These are phyloP conservation scores for Porogramme epimiltina DNA, from an alignment of 1,284 basidiomycete species.

Conservation along the genomic window DNA sequence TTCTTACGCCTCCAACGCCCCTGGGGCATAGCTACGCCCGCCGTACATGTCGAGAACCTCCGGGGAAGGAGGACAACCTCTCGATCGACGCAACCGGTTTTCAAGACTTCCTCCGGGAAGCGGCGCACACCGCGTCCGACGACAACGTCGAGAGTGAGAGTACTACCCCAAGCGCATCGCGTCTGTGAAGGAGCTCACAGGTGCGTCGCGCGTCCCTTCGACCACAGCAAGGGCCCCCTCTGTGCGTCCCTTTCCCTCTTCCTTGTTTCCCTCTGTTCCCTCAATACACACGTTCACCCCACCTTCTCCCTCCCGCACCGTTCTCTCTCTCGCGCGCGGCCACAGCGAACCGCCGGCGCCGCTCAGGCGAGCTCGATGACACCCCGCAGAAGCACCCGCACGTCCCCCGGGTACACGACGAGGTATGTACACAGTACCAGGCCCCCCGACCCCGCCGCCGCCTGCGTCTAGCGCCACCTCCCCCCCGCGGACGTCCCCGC, in stretches of 20 bases:
- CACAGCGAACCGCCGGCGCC: not conserved
- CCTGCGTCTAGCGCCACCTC: slow-evolving; percentile 50
- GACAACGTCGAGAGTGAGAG: slow-evolving; percentile 46
- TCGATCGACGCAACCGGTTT: no score
- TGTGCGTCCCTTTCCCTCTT: slow-evolving; percentile 20
- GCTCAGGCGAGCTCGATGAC: no score
- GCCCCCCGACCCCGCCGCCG: slow-evolving; percentile 10
- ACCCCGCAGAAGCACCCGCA: not conserved
- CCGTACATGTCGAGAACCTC: no score
- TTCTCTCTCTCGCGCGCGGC: not conserved
- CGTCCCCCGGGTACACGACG: not conserved
- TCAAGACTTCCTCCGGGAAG: no score
- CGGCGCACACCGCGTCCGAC: slow-evolving; percentile 40
- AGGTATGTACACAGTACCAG: not conserved
- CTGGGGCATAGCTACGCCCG: no score
- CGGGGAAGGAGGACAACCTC: no score
- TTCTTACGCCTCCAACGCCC: no score
- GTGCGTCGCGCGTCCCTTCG: slow-evolving; percentile 59
- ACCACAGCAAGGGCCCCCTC: slow-evolving; percentile 55
- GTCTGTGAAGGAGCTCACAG: slow-evolving; percentile 58
- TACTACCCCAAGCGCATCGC: slow-evolving; percentile 61
- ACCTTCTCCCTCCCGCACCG: no score
- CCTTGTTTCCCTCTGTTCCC: slow-evolving; percentile 45
- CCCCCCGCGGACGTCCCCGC: slow-evolving; percentile 44
- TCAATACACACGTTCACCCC: slow-evolving; percentile 30